phyloP scores from a whole-genome alignment of 2,329 filamentous ascomycete species.

The Neonectria neomacrospora region DNA sequence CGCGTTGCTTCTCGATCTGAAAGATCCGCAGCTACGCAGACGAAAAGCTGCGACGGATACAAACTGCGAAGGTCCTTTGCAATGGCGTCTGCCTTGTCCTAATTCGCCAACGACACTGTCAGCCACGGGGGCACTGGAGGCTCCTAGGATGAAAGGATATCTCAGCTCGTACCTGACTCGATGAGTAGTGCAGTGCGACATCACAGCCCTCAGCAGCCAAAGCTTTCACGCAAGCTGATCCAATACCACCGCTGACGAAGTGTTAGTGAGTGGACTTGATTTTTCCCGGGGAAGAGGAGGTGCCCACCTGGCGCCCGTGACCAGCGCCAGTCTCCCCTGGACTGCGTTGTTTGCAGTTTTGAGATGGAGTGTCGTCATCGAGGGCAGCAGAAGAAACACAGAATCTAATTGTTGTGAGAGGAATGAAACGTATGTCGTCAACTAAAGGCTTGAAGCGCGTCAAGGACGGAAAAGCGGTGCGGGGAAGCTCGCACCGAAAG shows the following conservation, averaged over 20 bases:
- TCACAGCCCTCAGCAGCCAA: constrained; percentile 51
- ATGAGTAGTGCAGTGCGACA: constrained; percentile 49
- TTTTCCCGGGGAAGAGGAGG: not conserved
- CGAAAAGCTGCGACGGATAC: constrained; percentile 45
- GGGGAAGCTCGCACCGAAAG: constrained; percentile 33
- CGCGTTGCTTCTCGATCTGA: constrained; percentile 36
- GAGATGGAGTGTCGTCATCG: constrained; percentile 37
- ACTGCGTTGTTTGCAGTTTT: constrained; percentile 40
- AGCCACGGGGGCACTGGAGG: not conserved
- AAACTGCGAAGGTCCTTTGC: constrained; percentile 40
- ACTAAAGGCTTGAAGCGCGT: not conserved
- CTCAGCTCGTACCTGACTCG: constrained; percentile 43
- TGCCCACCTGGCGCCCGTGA: constrained; percentile 48
- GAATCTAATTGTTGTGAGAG: not conserved
- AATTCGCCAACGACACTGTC: constrained; percentile 1
- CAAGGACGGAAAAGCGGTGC: constrained; percentile 23
- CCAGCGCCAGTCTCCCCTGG: constrained; percentile 46
- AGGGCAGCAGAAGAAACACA: not conserved
- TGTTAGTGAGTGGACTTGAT: constrained; percentile 1
- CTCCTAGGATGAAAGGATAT: not conserved
- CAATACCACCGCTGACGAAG: constrained; percentile 49
- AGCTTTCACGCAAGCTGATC: constrained; percentile 46
- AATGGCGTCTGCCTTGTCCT: constrained; percentile 47
- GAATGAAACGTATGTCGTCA: not conserved
- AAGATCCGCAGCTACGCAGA: constrained; percentile 44